Base-by-base conservation (phyloP, 1,284 basidiomycete genomes). In the Trametes hirsuta region DNA sequence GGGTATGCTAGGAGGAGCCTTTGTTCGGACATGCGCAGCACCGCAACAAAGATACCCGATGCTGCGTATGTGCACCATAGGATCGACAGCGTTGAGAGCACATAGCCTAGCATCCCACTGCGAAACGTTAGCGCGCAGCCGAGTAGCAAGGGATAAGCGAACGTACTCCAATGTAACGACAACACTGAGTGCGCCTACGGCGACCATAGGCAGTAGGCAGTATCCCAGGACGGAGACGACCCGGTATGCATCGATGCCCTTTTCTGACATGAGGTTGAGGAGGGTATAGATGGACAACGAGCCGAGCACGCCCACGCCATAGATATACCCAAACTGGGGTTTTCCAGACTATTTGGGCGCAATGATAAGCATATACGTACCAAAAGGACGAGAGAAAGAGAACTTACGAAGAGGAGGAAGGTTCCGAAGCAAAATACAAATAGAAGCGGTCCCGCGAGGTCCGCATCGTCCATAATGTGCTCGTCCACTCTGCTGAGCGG, bases 401-500 rank as follows among this genome's bases (percentile, higher is more conserved):
- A 3, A 87, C 94, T 71, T 66, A 97, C 95, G 64, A 98, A 85
- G 48, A 98, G 84, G 5, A 98, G 83, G 71, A 93, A 94, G 51
- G 91, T 90, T 14, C 90, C 97, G 75, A 99, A 98, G 70, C 94
- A 94, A 72, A 94, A 93, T 72, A 91, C 91, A 78, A 98, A 98
- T 12, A 98, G 85, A 46, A 99, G 84, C 6, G 97, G 97, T 0
- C 97, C 97, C 9, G 97, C 96, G 30, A 99, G 83, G 77, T 99
- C 97, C 42, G 97, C 95, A 72, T 99, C 97, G 76, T 99, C 97
- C 97, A 99, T 99, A 69, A 99, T 98, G 69, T 88, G 91, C 63
- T 93, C 92, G 68, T 99, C 93, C 59, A 98, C 88, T 60, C 82
- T 82, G 64, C 87, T 85, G 30, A 98, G 78, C 1, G 97, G 97